Evolutionary conservation across 139 green algal genomes (phyloP).

Genomic region (Volvox reticuliferus): DNA sequence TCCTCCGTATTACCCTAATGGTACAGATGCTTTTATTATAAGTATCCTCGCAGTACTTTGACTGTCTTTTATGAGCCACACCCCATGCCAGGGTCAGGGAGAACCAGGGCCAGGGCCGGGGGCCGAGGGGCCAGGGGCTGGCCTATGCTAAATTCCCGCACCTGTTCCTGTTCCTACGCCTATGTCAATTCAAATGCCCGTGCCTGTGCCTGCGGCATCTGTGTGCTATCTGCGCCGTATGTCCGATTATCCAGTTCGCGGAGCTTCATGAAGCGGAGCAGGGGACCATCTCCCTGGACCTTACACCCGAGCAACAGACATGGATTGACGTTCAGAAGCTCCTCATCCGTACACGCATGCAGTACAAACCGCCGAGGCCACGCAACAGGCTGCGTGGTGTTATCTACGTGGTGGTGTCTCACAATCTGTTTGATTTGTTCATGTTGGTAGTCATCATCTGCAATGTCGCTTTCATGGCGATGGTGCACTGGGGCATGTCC

Average conservation of each 20-base stretch:
- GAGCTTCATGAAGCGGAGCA: conserved; percentile 63
- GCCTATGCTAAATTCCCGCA: too few species aligned
- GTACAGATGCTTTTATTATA: too few species aligned
- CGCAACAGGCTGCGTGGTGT: conserved; percentile 1
- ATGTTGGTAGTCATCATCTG: conserved; percentile 74
- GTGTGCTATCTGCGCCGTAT: too few species aligned
- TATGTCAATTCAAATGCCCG: too few species aligned
- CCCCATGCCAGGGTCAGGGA: too few species aligned
- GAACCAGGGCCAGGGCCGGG: too few species aligned
- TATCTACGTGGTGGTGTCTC: conserved; percentile 64
- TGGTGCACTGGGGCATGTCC: conserved; percentile 45
- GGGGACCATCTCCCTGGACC: background rate
- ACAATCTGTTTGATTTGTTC: conserved; percentile 58
- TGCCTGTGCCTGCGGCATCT: too few species aligned
- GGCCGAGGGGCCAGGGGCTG: too few species aligned
- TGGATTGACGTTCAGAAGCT: conserved; percentile 23
- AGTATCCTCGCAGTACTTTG: too few species aligned
- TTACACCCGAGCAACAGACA: background rate
- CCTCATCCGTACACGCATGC: background rate
- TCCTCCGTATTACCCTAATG: too few species aligned
- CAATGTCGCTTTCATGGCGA: conserved; percentile 70
- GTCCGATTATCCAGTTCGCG: conserved; percentile 77
- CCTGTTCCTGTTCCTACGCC: too few species aligned
- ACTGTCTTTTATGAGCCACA: too few species aligned
- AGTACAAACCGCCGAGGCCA: background rate